phyloP scores from a whole-genome alignment of 345 rosid species.

The Camelina laxa region DNA sequence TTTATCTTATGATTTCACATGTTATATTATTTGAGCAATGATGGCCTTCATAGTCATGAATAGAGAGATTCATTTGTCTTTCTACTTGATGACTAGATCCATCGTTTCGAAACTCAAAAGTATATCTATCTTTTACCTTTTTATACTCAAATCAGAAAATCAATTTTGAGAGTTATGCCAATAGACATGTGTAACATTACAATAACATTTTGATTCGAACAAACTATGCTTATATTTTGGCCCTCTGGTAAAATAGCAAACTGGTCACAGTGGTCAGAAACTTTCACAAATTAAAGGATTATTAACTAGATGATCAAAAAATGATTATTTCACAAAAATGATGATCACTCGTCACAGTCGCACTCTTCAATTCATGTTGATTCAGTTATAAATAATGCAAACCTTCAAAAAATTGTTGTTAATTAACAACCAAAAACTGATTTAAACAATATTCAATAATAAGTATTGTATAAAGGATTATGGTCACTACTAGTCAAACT shows the following conservation, averaged over 20 bases:
- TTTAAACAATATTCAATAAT: neutral
- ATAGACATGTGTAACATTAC: slow-evolving; percentile 31
- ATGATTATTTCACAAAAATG: too few relatives aligned
- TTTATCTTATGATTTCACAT: neutral
- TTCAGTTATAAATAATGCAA: neutral
- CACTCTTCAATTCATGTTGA: neutral
- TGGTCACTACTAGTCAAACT: neutral
- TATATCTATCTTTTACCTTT: slow-evolving; percentile 15
- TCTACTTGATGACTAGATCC: slow-evolving; percentile 30
- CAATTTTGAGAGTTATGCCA: neutral
- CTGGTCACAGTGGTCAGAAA: neutral
- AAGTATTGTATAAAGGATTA: neutral
- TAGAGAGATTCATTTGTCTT: slow-evolving; percentile 23
- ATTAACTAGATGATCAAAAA: too few relatives aligned
- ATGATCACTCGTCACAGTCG: too few relatives aligned
- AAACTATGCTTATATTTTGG: neutral
- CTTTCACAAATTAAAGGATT: too few relatives aligned
- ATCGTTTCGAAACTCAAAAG: neutral
- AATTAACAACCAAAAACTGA: neutral
- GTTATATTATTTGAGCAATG: neutral
- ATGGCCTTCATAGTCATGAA: slow-evolving; percentile 1
- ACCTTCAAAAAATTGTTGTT: neutral
- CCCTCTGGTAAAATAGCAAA: neutral
- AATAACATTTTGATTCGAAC: neutral
- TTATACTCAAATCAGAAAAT: neutral